Evolutionary conservation across 495 filamentous ascomycete species (phyloP), one percentile per base, ranked within the genome.

Genomic region (Talaromyces thailandensis): DNA sequence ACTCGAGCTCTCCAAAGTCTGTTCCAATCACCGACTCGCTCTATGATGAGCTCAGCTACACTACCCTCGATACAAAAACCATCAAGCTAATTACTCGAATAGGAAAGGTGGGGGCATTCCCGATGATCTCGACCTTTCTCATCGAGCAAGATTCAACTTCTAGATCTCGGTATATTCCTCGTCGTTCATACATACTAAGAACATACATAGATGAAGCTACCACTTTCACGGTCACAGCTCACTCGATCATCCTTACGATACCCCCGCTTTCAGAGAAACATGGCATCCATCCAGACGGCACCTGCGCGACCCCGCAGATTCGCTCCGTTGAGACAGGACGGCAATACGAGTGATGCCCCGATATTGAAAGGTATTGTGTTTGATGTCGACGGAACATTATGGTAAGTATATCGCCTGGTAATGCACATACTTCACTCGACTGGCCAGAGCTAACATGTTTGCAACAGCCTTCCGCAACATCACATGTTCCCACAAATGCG

Each of bases 401-500:
- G 89, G 93, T 93, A 74, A 80, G 21, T 25, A 21, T 29, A 24
- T 51, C 28, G 6, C 23, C 9, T 14, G 32, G 12, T 37, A 12
- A 37, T 52, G 2, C 11, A 25, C 24, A 52, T 16, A 4, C n/a
- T 52, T 3, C 11, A 28, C 51, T 28, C 16, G 51, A 14, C 3
- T 16, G 21, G 16, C 9, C 0, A 23, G 59, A 23, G 65, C 32
- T 65, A 60, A 55, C 57, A 61, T 43, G 16, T 26, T 8, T 16
- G 6, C 28, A 18, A 50, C 64, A 93, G 93, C 70, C 77, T 90
- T 52, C 94, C 93, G 0, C 94, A 97, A 78, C 92, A 87, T 66
- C 91, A 95, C 81, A 97, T 98, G 94, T 97, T 96, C 81, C 65
- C 70, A 1, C 77, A 90, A 65, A 96, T 96, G 91, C 88, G 92